Evolutionary conservation across 2,329 filamentous ascomycete genomes (phyloP), one percentile per base, ranked within the genome.

Genomic region (Fusarium continuum): DNA sequence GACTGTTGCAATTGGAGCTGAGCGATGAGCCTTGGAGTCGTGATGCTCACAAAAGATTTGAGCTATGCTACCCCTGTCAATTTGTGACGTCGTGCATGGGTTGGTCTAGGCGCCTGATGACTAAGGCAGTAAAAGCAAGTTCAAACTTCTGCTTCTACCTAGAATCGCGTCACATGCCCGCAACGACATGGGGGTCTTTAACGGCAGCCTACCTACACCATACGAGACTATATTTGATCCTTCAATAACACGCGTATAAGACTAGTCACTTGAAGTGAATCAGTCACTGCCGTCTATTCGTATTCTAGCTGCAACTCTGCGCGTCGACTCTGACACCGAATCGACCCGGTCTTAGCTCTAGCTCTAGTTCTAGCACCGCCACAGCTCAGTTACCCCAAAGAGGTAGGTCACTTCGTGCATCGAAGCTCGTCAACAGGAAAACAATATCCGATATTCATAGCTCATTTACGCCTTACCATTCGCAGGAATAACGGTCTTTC

Each of bases 31-130:
- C n/a, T 26, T 40, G n/a, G 20, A 28, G 45, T 55, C 39, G 54
- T 63, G 63, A 67, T 66, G 52, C 40, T 49, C 56, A 35, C 31
- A 29, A 53, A 65, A 64, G 60, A 53, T 62, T 61, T 60, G 36
- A 41, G 22, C 48, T 44, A 36, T 44, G 9, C 19, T 31, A 45
- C 53, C 61, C 62, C 16, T 51, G 62, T 50, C 39, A 35, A 28
- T 40, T 47, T 58, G 61, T 66, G 62, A 65, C 62, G 62, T 65
- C 57, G 62, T 50, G 41, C 16, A 59, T 41, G 19, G 19, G 11
- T n/a, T 35, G 5, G 19, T 22, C 16, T 13, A 13, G 16, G n/a
- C n/a, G 25, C 13, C 11, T 14, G 62, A 65, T 65, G 62, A 65
- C 62, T 65, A 65, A 65, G 52, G 22, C 29, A 38, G 11, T n/a